Conservation (phyloP, 228 moss, liverwort and hornwort species). For the Sphagnum fallax region DNA sequence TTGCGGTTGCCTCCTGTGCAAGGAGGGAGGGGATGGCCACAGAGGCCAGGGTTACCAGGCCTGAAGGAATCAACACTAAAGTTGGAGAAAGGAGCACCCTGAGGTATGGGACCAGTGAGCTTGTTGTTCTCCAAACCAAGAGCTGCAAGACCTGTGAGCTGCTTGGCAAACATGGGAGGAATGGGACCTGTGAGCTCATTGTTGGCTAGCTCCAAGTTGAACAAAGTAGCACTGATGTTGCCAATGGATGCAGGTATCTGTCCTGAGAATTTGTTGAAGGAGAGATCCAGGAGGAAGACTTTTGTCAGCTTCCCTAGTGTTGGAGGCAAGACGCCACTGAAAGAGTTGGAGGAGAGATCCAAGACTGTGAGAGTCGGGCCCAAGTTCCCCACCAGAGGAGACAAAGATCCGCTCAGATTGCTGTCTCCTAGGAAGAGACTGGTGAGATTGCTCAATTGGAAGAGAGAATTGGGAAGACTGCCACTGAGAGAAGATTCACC, state of each 20-base stretch:
- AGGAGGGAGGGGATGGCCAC: slow-evolving; percentile 26
- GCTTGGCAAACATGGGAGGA: slow-evolving; percentile 17
- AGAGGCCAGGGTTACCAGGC: slow-evolving; percentile 21
- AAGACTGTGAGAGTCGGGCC: slow-evolving; percentile 14
- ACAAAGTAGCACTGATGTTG: slow-evolving; percentile 10
- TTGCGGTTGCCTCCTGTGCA: neutral
- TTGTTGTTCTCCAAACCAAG: slow-evolving; percentile 28
- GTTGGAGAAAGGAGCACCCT: slow-evolving; percentile 19
- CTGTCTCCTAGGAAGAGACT: slow-evolving; percentile 20
- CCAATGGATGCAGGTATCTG: slow-evolving; percentile 24
- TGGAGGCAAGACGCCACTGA: slow-evolving; percentile 25
- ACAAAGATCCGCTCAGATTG: slow-evolving; percentile 23
- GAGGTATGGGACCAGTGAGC: slow-evolving; percentile 23
- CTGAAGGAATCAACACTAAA: slow-evolving; percentile 16
- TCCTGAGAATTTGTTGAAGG: slow-evolving; percentile 24
- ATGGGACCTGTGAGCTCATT: slow-evolving; percentile 40
- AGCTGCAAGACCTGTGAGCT: slow-evolving; percentile 10
- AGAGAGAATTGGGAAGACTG: slow-evolving; percentile 21
- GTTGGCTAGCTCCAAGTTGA: slow-evolving; percentile 18
- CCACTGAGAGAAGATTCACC: slow-evolving; percentile 21
- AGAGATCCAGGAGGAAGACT: slow-evolving; percentile 22
- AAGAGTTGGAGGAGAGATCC: slow-evolving; percentile 27
- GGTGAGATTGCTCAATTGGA: slow-evolving; percentile 19
- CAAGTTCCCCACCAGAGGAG: slow-evolving; percentile 24
- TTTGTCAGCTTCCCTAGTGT: slow-evolving; percentile 25